These are phyloP conservation scores for Neotropicomus parvogracilis DNA, from an alignment of 1,284 basidiomycete genomes.

Conservation along the genomic window DNA sequence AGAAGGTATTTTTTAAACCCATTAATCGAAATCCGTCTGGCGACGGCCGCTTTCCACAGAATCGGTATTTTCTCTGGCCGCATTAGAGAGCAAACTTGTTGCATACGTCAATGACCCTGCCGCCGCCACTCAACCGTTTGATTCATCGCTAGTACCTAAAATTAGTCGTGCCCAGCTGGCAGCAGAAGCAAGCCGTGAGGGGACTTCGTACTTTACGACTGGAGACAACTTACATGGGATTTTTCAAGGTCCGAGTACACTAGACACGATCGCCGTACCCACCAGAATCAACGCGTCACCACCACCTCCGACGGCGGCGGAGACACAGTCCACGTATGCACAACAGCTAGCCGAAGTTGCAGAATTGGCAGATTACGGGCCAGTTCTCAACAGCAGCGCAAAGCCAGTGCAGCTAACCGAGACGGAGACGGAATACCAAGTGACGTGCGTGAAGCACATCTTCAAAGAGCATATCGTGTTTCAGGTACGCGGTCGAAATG, in stretches of 20 bases:
- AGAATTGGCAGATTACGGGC: slow-evolving; percentile 83
- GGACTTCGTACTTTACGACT: slow-evolving; percentile 7
- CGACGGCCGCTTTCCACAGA: slow-evolving; percentile 47
- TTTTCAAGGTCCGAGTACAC: slow-evolving; percentile 67
- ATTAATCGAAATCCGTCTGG: neutral
- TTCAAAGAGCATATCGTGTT: slow-evolving; percentile 96
- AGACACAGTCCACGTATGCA: slow-evolving; percentile 83
- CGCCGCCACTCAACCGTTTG: slow-evolving; percentile 70
- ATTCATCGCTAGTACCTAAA: slow-evolving; percentile 80
- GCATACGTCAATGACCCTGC: slow-evolving; percentile 83
- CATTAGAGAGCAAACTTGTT: slow-evolving; percentile 83
- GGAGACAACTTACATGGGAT: slow-evolving; percentile 7
- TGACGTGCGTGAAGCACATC: slow-evolving; percentile 94
- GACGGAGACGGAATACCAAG: slow-evolving; percentile 97
- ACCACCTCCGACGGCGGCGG: slow-evolving; percentile 70
- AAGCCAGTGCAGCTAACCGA: slow-evolving; percentile 89
- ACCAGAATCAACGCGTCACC: slow-evolving; percentile 60
- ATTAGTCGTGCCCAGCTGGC: slow-evolving; percentile 88
- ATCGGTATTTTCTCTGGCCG: slow-evolving; percentile 85
- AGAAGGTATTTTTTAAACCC: slow-evolving; percentile 62
- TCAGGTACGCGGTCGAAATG: slow-evolving; percentile 54
- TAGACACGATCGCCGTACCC: slow-evolving; percentile 78
- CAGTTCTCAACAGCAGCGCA: slow-evolving; percentile 82
- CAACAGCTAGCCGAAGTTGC: slow-evolving; percentile 84
- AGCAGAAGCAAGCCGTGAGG: slow-evolving; percentile 79